Percentiles rank a stretch among this genome's conserved stretches.
phyloP scores from a whole-genome alignment of 495 filamentous ascomycete genomes.

The Lepidopterella palustris region DNA sequence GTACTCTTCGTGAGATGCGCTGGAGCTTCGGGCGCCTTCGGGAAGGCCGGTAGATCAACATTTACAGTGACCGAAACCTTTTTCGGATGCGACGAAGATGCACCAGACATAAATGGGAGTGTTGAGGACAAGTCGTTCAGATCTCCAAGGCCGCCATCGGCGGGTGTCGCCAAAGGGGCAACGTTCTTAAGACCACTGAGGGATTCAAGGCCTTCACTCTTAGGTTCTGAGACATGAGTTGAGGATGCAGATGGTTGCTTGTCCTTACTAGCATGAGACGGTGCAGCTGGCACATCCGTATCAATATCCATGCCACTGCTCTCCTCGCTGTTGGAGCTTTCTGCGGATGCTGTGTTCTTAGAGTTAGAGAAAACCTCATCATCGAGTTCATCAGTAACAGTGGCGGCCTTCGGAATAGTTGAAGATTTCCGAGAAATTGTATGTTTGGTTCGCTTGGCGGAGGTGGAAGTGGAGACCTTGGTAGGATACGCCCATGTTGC shows the following conservation, averaged over 20 bases:
- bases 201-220: constrained; percentile 4
- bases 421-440: constrained; percentile 12
- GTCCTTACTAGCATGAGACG: constrained; percentile 6
- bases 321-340: constrained; percentile 18
- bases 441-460: background rate
- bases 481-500: constrained; percentile 45
- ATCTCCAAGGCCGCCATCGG: constrained; percentile 51
- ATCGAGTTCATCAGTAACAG: constrained; percentile 8
- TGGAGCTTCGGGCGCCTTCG: constrained; percentile 46
- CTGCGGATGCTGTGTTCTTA: constrained; percentile 13
- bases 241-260: background rate
- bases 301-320: constrained; percentile 41
- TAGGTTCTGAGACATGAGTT: background rate
- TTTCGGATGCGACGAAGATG: constrained; percentile 45
- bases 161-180: constrained; percentile 54
- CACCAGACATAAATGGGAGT: constrained; percentile 66
- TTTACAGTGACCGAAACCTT: constrained; percentile 35
- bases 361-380: constrained; percentile 10
- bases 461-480: constrained; percentile 9
- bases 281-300: constrained; percentile 11
- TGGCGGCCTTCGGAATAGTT: constrained; percentile 1
- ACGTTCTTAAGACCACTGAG: constrained; percentile 32
- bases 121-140: constrained; percentile 59
- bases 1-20: constrained; percentile 35
- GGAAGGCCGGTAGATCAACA: constrained; percentile 56